Evolutionary conservation across 768 basidiomycete species (phyloP), one percentile per base, ranked within the genome.

Genomic region (Roridomyces roridus): DNA sequence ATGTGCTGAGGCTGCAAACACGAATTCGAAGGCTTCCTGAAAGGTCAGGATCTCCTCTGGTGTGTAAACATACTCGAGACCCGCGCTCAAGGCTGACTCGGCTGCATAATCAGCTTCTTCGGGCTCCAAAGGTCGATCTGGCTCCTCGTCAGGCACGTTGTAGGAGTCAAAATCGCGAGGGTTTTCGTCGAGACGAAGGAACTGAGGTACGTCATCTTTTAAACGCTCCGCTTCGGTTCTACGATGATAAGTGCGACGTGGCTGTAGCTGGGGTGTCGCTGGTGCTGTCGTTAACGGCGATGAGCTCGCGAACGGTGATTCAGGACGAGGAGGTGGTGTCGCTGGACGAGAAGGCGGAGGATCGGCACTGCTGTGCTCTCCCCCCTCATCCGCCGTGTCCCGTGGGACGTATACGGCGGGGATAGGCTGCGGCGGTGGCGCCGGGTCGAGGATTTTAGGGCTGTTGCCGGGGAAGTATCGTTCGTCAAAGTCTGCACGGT

Each of bases 391-490:
- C 20, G 35, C 8, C 4, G 5, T 17, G 6, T 49, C 41, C 7
- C 20, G n/a, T 8, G 25, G 47, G 46, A 21, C 31, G 24, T 52
- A 52, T 7, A 45, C n/a, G 8, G 47, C 28, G 1, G 47, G 55
- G 9, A 25, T 10, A 35, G 39, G 28, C n/a, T n/a, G n/a, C n/a
- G n/a, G n/a, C n/a, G n/a, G n/a, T n/a, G n/a, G n/a, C n/a, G n/a
- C n/a, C n/a, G 10, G 49, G 5, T 5, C 37, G 37, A 5, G 20
- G 6, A 0, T 43, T 21, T 48, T 47, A 1, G 12, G 17, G 17
- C 25, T 23, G 39, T 56, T 62, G 7, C 70, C 70, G 18, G 70
- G 68, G 39, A 71, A 69, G 43, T 59, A 54, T 3, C 64, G 28
- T 43, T 76, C 74, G 5, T 35, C 34, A 17, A 17, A 20, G 4